Base-by-base conservation (phyloP, 164 flowering plant genomes). In the Kalanchoe fedtschenkoi region DNA sequence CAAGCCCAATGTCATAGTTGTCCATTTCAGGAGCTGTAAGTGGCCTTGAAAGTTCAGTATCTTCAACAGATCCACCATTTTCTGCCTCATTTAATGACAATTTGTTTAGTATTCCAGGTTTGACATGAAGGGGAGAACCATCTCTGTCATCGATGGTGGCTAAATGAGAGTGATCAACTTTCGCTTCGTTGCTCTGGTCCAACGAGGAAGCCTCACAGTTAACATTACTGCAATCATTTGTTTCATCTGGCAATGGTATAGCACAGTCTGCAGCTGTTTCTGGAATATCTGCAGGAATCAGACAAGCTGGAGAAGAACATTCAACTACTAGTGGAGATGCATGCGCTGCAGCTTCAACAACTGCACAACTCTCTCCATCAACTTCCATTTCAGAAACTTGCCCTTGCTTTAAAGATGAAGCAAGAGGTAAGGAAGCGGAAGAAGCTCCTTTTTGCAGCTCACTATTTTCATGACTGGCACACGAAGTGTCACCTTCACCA, bases 361-460 rank as follows among this genome's bases (percentile, higher is more conserved):
- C 67, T 64, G 63, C 72, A 62, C 17, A 28, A 61, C 60, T 68
- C 37, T 16, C 64, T 60, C 39, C 32, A 6, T 70, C 81, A 67
- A 67, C 62, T 66, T 77, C 84, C 76, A 75, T 66, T 42, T 66
- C 76, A 69, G 69, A 24, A 32, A 21, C 35, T 37, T 74, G 73
- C 14, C 19, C 75, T 66, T 34, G 62, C 41, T 72, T 77, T 58
- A 46, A 56, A 28, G 61, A 61, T 28, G 64, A 62, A 57, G 38
- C 22, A 30, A 64, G 58, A 59, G 64, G 41, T 34, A 61, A 24
- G 59, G 65, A 6, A 28, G 34, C 59, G 44, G 71, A 76, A 65
- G 44, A 51, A 41, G 35, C 21, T 65, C 65, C 65, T 17, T 32
- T 63, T 58, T 65, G 71, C 46, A 42, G 66, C 44, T 72, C 71